phyloP scores from a whole-genome alignment of 768 basidiomycete genomes.

The Mycena floridula region DNA sequence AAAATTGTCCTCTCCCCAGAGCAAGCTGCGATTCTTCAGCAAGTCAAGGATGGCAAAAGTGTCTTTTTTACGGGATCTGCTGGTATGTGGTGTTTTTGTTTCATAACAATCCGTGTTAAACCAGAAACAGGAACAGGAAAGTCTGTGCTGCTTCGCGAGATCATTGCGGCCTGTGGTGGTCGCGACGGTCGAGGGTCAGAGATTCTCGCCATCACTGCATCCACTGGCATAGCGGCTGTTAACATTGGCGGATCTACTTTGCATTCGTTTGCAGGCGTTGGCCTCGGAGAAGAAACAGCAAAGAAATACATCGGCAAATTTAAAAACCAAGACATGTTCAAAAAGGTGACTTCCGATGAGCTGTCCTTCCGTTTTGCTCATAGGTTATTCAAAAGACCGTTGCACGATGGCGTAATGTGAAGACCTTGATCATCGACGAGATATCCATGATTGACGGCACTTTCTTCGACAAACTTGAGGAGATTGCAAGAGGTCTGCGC shows the following conservation, averaged over 20 bases:
- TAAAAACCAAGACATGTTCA: constrained; percentile 30
- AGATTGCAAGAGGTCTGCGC: constrained; percentile 55
- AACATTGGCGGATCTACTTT: constrained; percentile 80
- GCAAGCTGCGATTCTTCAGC: constrained; percentile 41
- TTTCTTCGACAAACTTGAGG: constrained; percentile 76
- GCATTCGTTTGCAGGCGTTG: constrained; percentile 81
- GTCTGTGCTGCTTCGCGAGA: constrained; percentile 72
- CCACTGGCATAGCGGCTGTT: constrained; percentile 73
- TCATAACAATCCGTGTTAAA: not conserved
- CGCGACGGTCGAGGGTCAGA: constrained; percentile 21
- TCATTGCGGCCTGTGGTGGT: constrained; percentile 47
- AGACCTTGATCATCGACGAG: constrained; percentile 80
- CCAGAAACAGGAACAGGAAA: constrained; percentile 63
- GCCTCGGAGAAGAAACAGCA: constrained; percentile 56
- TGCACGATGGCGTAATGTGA: constrained; percentile 55
- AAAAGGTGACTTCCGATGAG: too few relatives aligned
- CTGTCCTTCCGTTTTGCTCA: too few relatives aligned
- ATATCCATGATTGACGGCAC: constrained; percentile 85
- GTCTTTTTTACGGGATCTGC: constrained; percentile 89
- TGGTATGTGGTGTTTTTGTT: constrained; percentile 32
- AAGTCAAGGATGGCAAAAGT: constrained; percentile 53
- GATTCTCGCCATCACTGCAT: constrained; percentile 70
- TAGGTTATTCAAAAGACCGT: too few relatives aligned
- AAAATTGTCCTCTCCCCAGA: constrained; percentile 41
- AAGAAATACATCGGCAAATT: constrained; percentile 52